Evolutionary conservation across 208 protist species (phyloP).

Genomic region (Herpetomonas samuelpessoai): DNA sequence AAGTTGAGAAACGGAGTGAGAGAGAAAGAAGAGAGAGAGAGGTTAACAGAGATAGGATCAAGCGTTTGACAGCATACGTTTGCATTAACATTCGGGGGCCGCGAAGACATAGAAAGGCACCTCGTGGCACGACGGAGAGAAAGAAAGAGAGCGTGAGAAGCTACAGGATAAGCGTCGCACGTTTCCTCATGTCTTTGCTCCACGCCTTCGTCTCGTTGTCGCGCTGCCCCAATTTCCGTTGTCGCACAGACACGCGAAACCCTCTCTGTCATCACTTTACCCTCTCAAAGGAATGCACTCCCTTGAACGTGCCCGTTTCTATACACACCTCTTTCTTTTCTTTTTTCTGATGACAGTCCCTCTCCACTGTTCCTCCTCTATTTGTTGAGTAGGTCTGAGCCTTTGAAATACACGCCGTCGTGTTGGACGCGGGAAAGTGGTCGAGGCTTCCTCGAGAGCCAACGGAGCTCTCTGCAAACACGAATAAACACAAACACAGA

Average conservation of each 20-base stretch:
- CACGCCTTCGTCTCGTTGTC: background rate
- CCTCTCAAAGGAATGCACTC: too few species aligned
- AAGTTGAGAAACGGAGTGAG: background rate
- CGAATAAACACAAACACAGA: too few species aligned
- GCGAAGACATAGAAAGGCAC: background rate
- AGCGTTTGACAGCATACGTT: background rate
- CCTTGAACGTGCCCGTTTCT: conserved; percentile 11
- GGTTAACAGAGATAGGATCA: background rate
- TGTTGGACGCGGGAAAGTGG: too few species aligned
- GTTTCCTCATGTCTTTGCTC: background rate
- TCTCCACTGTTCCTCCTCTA: too few species aligned
- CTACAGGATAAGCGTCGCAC: background rate
- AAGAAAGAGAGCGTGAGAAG: conserved; percentile 2
- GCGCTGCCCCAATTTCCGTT: conserved; percentile 5
- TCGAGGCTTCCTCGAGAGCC: too few species aligned
- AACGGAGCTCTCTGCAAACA: too few species aligned
- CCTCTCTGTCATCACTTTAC: too few species aligned
- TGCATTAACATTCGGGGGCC: background rate
- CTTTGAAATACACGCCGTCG: too few species aligned
- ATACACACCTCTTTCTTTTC: background rate
- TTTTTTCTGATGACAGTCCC: too few species aligned
- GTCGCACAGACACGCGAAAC: too few species aligned
- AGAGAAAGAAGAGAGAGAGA: background rate
- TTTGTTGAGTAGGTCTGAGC: too few species aligned
- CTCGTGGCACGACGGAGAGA: background rate